These are phyloP conservation scores for Corniculantispora saksenae DNA, from an alignment of 2,329 filamentous ascomycete genomes.

Conservation along the genomic window DNA sequence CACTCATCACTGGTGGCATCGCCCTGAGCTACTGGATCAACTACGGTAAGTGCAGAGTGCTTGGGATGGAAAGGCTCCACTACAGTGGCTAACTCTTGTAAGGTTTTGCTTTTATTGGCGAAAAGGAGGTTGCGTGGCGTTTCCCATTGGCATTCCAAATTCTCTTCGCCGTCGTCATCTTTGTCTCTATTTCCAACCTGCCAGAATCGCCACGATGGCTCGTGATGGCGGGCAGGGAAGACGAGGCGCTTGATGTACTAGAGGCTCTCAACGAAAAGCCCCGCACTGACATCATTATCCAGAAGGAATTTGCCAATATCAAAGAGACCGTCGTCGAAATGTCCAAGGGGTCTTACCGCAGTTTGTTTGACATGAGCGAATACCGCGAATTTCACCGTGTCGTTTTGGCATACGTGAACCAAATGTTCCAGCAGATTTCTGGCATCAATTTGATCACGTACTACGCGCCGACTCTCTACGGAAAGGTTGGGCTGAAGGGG, in stretches of 20 bases:
- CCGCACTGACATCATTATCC: slow-evolving; percentile 1
- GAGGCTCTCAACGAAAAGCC: slow-evolving; percentile 18
- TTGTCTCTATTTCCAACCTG: slow-evolving; percentile 23
- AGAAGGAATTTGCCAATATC: slow-evolving; percentile 11
- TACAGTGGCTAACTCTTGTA: not conserved
- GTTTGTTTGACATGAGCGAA: slow-evolving; percentile 60
- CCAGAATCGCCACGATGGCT: slow-evolving; percentile 37
- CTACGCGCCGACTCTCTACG: slow-evolving; percentile 26
- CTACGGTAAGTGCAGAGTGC: slow-evolving; percentile 34
- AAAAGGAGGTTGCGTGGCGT: slow-evolving; percentile 31
- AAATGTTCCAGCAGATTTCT: slow-evolving; percentile 48
- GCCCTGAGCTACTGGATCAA: slow-evolving; percentile 54
- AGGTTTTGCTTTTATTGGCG: slow-evolving; percentile 20
- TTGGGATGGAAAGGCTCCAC: too few relatives aligned
- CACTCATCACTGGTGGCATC: slow-evolving; percentile 49
- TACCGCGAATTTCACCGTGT: slow-evolving; percentile 58
- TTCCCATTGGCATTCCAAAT: slow-evolving; percentile 32
- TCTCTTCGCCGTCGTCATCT: slow-evolving; percentile 21
- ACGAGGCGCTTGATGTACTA: slow-evolving; percentile 52
- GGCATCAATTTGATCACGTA: slow-evolving; percentile 34
- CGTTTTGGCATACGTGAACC: slow-evolving; percentile 56
- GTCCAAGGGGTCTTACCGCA: slow-evolving; percentile 52
- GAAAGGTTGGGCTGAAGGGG: slow-evolving; percentile 19
- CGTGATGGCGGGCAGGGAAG: slow-evolving; percentile 29
- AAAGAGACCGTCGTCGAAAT: slow-evolving; percentile 26